A percentile compares a stretch with the other conserved stretches of the same genome.
Conservation (phyloP, 768 basidiomycete species). For the Porpolomopsis calyptriformis region DNA sequence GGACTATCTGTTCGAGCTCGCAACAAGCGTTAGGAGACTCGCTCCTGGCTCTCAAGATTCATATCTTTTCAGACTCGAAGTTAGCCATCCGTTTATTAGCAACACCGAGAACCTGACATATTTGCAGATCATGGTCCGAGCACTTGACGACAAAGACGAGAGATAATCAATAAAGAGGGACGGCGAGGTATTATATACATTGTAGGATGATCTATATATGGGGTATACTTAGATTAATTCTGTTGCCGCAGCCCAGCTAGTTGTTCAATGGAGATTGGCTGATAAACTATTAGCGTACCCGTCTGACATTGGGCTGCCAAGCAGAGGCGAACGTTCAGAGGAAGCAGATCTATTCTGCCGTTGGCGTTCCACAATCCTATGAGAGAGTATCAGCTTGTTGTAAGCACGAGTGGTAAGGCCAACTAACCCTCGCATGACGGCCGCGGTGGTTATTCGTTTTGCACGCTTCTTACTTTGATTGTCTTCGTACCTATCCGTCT, state of each 20-base stretch:
- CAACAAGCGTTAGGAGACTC: slow-evolving; percentile 59
- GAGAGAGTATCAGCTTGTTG: background rate
- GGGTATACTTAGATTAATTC: background rate
- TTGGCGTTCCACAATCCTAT: slow-evolving; percentile 48
- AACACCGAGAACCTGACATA: background rate
- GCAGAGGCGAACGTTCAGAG: slow-evolving; percentile 27
- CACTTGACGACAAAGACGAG: background rate
- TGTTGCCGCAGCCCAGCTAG: background rate
- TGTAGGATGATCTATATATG: background rate
- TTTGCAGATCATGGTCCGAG: background rate
- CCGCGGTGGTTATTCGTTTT: slow-evolving; percentile 57
- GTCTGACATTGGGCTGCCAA: background rate
- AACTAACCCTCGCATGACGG: slow-evolving; percentile 68
- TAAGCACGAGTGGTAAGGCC: background rate
- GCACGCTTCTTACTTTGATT: slow-evolving; percentile 74
- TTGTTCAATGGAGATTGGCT: background rate
- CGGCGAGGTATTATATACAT: background rate
- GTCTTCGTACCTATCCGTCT: slow-evolving; percentile 84
- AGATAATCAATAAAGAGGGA: background rate
- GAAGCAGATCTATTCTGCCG: slow-evolving; percentile 23
- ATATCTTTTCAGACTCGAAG: slow-evolving; percentile 71
- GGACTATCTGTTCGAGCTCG: slow-evolving; percentile 83
- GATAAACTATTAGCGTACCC: background rate
- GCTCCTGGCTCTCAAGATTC: slow-evolving; percentile 67
- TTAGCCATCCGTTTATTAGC: slow-evolving; percentile 17